Percentiles rank a stretch among this genome's conserved stretches.
Conservation (phyloP, 306 rosid species). For the Cicer yamashitae region DNA sequence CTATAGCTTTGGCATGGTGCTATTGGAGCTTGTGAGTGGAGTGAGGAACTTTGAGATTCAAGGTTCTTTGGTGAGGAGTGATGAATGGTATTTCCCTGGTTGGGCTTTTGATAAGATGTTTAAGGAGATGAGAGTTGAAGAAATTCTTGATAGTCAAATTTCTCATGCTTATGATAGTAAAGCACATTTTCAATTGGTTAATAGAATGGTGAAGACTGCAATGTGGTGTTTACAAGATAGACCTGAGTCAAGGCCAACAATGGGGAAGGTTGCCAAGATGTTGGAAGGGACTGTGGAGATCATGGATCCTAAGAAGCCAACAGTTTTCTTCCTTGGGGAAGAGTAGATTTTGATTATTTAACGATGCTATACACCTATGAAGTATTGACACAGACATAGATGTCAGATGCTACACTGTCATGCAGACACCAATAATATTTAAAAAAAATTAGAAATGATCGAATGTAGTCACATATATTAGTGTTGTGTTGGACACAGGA, state of each 20-base stretch:
- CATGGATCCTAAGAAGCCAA: conserved; percentile 73
- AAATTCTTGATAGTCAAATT: conserved; percentile 71
- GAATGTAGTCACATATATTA: too few species aligned
- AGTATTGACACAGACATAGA: not conserved
- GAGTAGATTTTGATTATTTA: conserved; percentile 48
- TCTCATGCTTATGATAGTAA: conserved; percentile 63
- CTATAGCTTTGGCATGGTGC: conserved; percentile 87
- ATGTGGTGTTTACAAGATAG: conserved; percentile 94
- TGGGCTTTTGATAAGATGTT: conserved; percentile 93
- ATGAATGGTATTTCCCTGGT: conserved; percentile 80
- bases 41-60: conserved; percentile 60
- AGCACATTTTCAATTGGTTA: conserved; percentile 65
- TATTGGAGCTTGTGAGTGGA: conserved; percentile 83
- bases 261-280: conserved; percentile 99
- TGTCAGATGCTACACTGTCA: too few species aligned
- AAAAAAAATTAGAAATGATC: too few species aligned
- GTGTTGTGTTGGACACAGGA: too few species aligned
- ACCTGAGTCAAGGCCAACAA: conserved; percentile 85
- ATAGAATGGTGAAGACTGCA: conserved; percentile 88
- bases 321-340: conserved; percentile 69
- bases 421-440: too few species aligned
- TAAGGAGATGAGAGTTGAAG: conserved; percentile 76
- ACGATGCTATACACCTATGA: not conserved
- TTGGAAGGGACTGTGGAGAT: conserved; percentile 92
- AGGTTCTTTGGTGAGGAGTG: conserved; percentile 57